These are phyloP conservation scores for Hysterangium stoloniferum DNA, from an alignment of 768 basidiomycete species.

Conservation along the genomic window DNA sequence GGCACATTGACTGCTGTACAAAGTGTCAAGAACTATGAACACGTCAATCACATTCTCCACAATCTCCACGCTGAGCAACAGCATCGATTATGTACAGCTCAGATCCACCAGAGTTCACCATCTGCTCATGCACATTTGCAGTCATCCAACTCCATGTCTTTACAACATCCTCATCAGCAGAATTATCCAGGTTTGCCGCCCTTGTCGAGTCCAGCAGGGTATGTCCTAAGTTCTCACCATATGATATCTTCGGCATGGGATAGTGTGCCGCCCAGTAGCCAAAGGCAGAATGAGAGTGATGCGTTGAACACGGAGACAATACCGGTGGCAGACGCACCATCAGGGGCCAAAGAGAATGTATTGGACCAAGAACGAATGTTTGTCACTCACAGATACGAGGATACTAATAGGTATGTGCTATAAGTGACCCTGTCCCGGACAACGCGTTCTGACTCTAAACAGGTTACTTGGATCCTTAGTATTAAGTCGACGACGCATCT, in stretches of 20 bases:
- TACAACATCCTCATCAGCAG: neutral
- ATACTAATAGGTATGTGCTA: slow-evolving; percentile 5
- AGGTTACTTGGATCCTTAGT: slow-evolving; percentile 11
- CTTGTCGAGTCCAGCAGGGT: neutral
- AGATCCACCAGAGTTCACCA: neutral
- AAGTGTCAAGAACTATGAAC: slow-evolving; percentile 3
- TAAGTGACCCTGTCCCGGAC: neutral
- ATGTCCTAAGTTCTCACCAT: neutral
- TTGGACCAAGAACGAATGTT: slow-evolving; percentile 2
- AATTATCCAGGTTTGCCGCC: neutral
- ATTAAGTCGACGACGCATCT: slow-evolving; percentile 5
- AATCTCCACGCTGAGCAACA: slow-evolving; percentile 3
- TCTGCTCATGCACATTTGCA: neutral
- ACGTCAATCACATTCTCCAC: slow-evolving; percentile 9
- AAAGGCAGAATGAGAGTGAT: neutral
- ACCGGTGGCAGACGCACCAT: neutral
- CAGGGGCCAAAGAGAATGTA: neutral
- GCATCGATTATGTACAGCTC: neutral
- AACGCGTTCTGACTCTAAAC: neutral
- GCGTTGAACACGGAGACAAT: neutral
- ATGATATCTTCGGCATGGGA: neutral
- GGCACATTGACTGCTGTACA: neutral
- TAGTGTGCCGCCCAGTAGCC: neutral
- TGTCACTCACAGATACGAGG: slow-evolving; percentile 7
- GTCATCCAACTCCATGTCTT: neutral